Percentiles rank a stretch among this genome's conserved stretches.
Conservation (phyloP, 2,329 filamentous ascomycete species). For the Alternaria panax region DNA sequence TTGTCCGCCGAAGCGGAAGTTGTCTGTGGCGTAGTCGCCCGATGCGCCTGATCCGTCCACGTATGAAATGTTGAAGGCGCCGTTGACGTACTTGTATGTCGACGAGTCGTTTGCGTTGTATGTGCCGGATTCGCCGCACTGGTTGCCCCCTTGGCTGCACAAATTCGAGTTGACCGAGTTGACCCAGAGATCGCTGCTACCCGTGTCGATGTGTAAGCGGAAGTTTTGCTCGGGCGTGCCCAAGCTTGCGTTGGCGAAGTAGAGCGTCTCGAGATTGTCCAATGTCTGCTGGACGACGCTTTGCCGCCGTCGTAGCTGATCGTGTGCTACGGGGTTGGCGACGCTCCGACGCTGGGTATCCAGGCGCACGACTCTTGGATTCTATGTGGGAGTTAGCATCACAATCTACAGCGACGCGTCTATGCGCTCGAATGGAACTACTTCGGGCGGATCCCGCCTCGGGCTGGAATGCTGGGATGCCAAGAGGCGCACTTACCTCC, state of each 20-base stretch:
- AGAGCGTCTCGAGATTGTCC: slow-evolving; percentile 67
- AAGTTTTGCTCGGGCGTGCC: slow-evolving; percentile 65
- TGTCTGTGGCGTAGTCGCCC: slow-evolving; percentile 84
- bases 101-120: slow-evolving; percentile 76
- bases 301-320: slow-evolving; percentile 53
- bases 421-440: not conserved
- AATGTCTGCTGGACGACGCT: slow-evolving; percentile 57
- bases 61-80: slow-evolving; percentile 86
- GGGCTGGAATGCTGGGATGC: slow-evolving; percentile 21
- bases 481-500: slow-evolving; percentile 45
- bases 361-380: slow-evolving; percentile 58
- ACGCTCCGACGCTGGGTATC: slow-evolving; percentile 60
- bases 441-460: slow-evolving; percentile 27
- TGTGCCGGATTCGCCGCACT: slow-evolving; percentile 69
- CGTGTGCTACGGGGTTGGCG: slow-evolving; percentile 55
- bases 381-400: slow-evolving; percentile 32
- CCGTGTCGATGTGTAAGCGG: slow-evolving; percentile 67
- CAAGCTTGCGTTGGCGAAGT: slow-evolving; percentile 65
- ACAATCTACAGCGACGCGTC: not conserved
- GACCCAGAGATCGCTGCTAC: slow-evolving; percentile 69
- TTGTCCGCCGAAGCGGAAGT: slow-evolving; percentile 65
- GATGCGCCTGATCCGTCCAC: slow-evolving; percentile 78
- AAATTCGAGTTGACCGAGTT: slow-evolving; percentile 70
- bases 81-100: slow-evolving; percentile 75
- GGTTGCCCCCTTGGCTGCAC: slow-evolving; percentile 60